Base-by-base conservation (phyloP, 139 green algal genomes). In the Chlamydomonas sp. region DNA sequence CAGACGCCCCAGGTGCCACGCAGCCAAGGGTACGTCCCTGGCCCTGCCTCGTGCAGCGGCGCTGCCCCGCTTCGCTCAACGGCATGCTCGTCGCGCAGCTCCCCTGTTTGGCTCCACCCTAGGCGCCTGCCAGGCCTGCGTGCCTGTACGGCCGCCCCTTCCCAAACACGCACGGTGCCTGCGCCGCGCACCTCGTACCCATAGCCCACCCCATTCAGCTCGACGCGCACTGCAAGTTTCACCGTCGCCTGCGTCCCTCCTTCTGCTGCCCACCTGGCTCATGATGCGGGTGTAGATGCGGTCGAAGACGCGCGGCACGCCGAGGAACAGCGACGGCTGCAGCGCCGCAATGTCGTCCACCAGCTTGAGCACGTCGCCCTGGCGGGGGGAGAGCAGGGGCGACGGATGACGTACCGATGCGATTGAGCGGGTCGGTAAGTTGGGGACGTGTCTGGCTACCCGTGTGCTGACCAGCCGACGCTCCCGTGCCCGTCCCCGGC, bases 241-340 rank as follows among this genome's bases (percentile, higher is more conserved):
- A 49, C 31, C 31, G 31, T 49, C 31, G 31, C 31, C 31, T 49
- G 31, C 31, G 31, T 49, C 31, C 10, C 10, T 71, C 10, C 18
- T n/a, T 3, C 80, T 14, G 7, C 68, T 14, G 7, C 84, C 73
- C 81, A 96, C 90, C 90, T 96, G 91, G 61, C 64, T 61, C 73
- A 93, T 93, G 64, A 97, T 94, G 74, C 95, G 91, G 5, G 88
- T 79, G 92, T 99, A 98, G 92, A 99, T 99, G 89, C 97, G 93
- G 90, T 99, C 98, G 90, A 98, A 99, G 15, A 99, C 96, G 69
- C 98, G 94, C 0, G 98, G 98, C 88, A 99, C 98, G 57, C 97
- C 98, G 76, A 95, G 89, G 91, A 99, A 99, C 3, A 99, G 77
- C 61, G 97, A 98, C 58, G 98, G 98, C 86, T 96, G 94, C 77